Evolutionary conservation across 2,329 filamentous ascomycete genomes (phyloP).

Genomic region (Arthroderma sp.): DNA sequence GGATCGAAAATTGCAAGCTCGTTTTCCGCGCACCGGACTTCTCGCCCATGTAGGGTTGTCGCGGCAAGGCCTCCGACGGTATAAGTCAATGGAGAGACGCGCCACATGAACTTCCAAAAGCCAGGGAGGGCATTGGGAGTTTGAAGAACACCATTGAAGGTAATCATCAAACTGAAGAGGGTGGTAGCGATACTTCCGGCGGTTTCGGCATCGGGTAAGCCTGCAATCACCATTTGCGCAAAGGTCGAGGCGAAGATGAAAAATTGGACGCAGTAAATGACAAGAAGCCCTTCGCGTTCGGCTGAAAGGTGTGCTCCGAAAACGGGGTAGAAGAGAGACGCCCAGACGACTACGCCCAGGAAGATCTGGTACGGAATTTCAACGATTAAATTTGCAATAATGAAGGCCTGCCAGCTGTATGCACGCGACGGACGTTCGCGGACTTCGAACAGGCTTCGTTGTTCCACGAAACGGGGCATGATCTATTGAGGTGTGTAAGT

Average conservation of each 20-base stretch:
- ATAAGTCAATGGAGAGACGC: conserved; percentile 71
- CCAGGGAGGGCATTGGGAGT: conserved; percentile 48
- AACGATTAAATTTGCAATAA: conserved; percentile 68
- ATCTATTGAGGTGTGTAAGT: conserved; percentile 13
- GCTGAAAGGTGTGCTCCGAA: conserved; percentile 44
- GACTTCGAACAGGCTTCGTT: conserved; percentile 70
- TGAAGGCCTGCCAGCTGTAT: conserved; percentile 75
- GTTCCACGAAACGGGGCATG: conserved; percentile 76
- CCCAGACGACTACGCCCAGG: conserved; percentile 59
- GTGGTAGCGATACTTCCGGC: conserved; percentile 65
- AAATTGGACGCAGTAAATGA: conserved; percentile 62
- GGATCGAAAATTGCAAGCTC: conserved; percentile 59
- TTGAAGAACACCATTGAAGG: conserved; percentile 63
- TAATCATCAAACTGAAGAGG: conserved; percentile 56
- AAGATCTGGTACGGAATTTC: conserved; percentile 76
- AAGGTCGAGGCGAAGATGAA: conserved; percentile 73
- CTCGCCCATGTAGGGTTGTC: conserved; percentile 53
- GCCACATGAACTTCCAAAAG: conserved; percentile 80
- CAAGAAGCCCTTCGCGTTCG: conserved; percentile 65
- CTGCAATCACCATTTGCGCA: conserved; percentile 62
- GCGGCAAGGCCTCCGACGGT: conserved; percentile 60
- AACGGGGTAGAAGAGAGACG: conserved; percentile 77
- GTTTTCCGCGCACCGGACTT: conserved; percentile 52
- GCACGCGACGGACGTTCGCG: conserved; percentile 74
- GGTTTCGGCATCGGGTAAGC: conserved; percentile 59